phyloP scores from a whole-genome alignment of 1,139 yeast genomes.

The Hansenula lynferdii region DNA sequence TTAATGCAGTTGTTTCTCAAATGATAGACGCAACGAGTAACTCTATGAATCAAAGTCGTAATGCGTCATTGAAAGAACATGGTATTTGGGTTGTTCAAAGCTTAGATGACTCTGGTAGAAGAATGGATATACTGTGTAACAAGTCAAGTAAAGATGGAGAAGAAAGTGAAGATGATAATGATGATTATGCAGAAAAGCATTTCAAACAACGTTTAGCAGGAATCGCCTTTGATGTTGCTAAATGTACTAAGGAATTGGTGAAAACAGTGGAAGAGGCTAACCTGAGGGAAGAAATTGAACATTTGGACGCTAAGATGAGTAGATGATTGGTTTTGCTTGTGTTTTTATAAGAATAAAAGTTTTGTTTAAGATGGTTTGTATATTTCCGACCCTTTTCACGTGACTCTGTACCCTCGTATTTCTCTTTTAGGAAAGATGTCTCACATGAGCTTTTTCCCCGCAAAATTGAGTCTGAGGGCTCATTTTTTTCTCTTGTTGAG shows the following conservation, averaged over 20 bases:
- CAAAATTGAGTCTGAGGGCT: neutral
- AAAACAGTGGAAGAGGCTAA: slow-evolving; percentile 95
- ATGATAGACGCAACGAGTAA: slow-evolving; percentile 90
- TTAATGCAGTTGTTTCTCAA: slow-evolving; percentile 70
- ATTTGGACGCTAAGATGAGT: slow-evolving; percentile 28
- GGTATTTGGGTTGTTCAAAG: slow-evolving; percentile 89
- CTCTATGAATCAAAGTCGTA: slow-evolving; percentile 86
- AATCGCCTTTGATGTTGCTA: slow-evolving; percentile 92
- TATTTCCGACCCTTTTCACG: neutral
- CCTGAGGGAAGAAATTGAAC: slow-evolving; percentile 67
- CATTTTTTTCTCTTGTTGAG: too few species aligned
- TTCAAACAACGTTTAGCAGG: slow-evolving; percentile 94
- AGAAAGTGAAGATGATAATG: slow-evolving; percentile 41
- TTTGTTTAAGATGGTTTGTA: neutral
- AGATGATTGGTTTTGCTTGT: neutral
- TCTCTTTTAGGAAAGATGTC: neutral
- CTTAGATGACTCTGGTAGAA: slow-evolving; percentile 76
- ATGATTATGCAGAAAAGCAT: slow-evolving; percentile 78
- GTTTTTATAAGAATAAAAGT: neutral
- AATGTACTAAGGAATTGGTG: slow-evolving; percentile 91
- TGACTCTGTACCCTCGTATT: neutral
- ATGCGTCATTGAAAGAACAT: slow-evolving; percentile 74
- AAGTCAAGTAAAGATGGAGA: slow-evolving; percentile 31
- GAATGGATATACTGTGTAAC: slow-evolving; percentile 65
- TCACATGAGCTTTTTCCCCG: too few species aligned